Base-by-base conservation (phyloP, 2,329 filamentous ascomycete species). In the Alternaria longipes region DNA sequence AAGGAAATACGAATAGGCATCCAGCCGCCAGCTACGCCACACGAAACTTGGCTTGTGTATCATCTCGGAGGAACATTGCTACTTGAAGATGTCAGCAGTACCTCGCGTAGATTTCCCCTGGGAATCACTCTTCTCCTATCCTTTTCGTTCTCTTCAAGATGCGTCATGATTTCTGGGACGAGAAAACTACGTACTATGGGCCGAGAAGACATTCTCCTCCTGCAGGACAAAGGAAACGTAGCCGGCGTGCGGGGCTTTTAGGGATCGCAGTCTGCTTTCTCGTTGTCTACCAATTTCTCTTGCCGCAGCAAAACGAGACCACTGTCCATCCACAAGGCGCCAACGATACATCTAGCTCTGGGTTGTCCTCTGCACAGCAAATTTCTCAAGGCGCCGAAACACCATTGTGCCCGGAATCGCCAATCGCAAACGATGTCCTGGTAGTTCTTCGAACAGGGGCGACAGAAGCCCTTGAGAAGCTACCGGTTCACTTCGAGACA, bases 391-490 rank as follows among this genome's bases (percentile, higher is more conserved):
- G 34, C 4, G 34, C 49, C 4, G 49, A 52, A 12, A 40, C 28
- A 26, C 32, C 14, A 14, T 16, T 36, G 34, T 64, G 58, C 32
- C 58, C 54, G 16, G 26, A 50, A 12, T 44, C 20, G 8, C 8
- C 36, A 18, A 42, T 62, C 8, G 38, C 53, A 11, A 26, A 56
- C 5, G 83, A 87, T 69, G 69, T 86, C n/a, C 80, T 86, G 18
- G 81, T 87, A 7, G 78, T 86, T 22, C 78, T 87, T 64, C 83
- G 84, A 59, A 87, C 85, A 2, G 85, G 85, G 38, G 84, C 85
- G 6, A 86, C 84, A 5, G 85, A 87, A 69, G 79, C 83, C 14
- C 77, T 79, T 51, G 81, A 83, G 32, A 86, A 86, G 67, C 78
- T 87, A 4, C 85, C 85, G 1, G 74, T 75, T 4, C 75, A 78